Evolutionary conservation across 495 filamentous ascomycete genomes (phyloP).

Genomic region (Aspergillus haitiensis): DNA sequence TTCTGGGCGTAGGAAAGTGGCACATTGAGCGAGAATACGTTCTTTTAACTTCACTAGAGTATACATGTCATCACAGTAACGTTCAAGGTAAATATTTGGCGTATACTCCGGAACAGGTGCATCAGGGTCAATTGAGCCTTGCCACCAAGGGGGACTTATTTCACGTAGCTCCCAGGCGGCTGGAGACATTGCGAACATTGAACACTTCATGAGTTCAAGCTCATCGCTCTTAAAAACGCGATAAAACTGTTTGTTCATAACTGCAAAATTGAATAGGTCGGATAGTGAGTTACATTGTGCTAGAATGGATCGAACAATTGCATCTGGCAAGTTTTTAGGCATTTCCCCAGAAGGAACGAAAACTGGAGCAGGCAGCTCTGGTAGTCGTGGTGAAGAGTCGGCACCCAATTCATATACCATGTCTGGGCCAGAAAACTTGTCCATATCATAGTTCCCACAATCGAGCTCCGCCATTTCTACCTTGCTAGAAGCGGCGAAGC

Average conservation of each 20-base stretch:
- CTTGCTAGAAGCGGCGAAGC: constrained; percentile 27
- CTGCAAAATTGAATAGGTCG: constrained; percentile 58
- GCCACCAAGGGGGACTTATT: constrained; percentile 57
- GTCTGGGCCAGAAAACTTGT: constrained; percentile 24
- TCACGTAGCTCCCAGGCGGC: constrained; percentile 67
- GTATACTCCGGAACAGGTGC: constrained; percentile 58
- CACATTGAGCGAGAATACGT: constrained; percentile 58
- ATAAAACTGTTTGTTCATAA: constrained; percentile 60
- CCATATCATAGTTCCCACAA: constrained; percentile 26
- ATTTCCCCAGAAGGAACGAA: constrained; percentile 25
- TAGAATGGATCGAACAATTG: constrained; percentile 53
- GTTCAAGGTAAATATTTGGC: constrained; percentile 54
- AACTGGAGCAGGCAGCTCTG: constrained; percentile 16
- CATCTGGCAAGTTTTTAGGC: constrained; percentile 46
- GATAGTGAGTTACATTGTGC: constrained; percentile 50
- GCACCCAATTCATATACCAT: constrained; percentile 44
- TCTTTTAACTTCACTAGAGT: constrained; percentile 60
- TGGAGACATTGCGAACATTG: constrained; percentile 58
- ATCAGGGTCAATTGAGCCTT: constrained; percentile 43
- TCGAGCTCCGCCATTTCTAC: constrained; percentile 17
- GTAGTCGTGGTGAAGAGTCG: constrained; percentile 29
- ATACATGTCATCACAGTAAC: constrained; percentile 58
- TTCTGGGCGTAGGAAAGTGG: constrained; percentile 57
- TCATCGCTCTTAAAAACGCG: constrained; percentile 62
- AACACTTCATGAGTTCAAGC: constrained; percentile 54